A percentile compares a stretch with the other conserved stretches of the same genome.
Conservation (phyloP, 306 rosid species). For the Rosa chinensis region DNA sequence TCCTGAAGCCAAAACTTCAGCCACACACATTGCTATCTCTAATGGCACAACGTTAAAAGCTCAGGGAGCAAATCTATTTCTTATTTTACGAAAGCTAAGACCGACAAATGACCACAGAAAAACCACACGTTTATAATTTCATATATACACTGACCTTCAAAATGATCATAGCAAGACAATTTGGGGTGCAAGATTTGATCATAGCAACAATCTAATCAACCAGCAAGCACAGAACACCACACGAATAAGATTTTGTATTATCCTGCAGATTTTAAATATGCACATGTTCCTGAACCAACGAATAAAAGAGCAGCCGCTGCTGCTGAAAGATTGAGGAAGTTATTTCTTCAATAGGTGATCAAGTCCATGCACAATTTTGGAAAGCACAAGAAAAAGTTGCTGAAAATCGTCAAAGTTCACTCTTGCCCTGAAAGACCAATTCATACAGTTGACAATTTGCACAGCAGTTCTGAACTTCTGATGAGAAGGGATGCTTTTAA, state of each 20-base stretch:
- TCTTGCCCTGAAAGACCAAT: background rate
- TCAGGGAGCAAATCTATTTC: background rate
- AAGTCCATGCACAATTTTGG: slow-evolving; percentile 14
- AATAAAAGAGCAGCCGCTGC: slow-evolving; percentile 84
- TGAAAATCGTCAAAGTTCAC: background rate
- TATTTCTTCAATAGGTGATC: slow-evolving; percentile 52
- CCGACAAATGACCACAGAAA: background rate
- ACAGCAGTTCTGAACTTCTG: background rate
- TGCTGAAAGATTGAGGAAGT: slow-evolving; percentile 72
- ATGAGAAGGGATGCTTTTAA: slow-evolving; percentile 17
- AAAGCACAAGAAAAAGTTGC: slow-evolving; percentile 18
- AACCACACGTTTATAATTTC: background rate
- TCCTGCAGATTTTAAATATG: slow-evolving; percentile 71
- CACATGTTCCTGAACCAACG: slow-evolving; percentile 96
- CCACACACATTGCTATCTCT: background rate
- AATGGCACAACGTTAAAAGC: slow-evolving; percentile 8
- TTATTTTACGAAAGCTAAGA: background rate
- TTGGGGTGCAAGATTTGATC: slow-evolving; percentile 66
- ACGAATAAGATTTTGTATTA: background rate
- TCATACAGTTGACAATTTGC: background rate
- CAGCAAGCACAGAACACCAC: slow-evolving; percentile 1
- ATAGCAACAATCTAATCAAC: slow-evolving; percentile 48
- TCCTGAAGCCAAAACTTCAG: slow-evolving; percentile 58
- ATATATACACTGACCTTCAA: slow-evolving; percentile 48
- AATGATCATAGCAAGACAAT: slow-evolving; percentile 64